Percentiles rank a stretch among this genome's conserved stretches.
Conservation (phyloP, 2,329 filamentous ascomycete species). For the Juglanconis juglandina region DNA sequence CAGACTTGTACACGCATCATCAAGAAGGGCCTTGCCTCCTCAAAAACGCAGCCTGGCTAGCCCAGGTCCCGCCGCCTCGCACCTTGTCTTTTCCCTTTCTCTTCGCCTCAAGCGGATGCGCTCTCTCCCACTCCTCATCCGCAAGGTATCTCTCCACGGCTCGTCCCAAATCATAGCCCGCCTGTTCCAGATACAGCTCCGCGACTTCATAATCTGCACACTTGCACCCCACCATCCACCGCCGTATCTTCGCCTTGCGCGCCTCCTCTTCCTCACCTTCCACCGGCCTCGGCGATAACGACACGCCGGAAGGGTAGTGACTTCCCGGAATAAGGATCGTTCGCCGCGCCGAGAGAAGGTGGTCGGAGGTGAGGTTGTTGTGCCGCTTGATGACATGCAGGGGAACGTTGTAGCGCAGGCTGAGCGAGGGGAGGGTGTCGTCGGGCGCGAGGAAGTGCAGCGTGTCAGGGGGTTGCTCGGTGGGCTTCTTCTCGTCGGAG, state of each 20-base stretch:
- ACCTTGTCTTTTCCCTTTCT: constrained; percentile 25
- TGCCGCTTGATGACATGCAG: constrained; percentile 56
- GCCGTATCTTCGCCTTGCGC: constrained; percentile 65
- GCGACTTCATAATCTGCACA: constrained; percentile 74
- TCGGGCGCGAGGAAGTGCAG: constrained; percentile 74
- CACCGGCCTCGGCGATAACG: constrained; percentile 64
- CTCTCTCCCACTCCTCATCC: constrained; percentile 73
- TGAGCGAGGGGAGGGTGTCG: constrained; percentile 66
- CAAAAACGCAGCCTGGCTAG: constrained; percentile 16
- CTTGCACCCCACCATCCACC: constrained; percentile 78
- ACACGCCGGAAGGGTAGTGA: constrained; percentile 44
- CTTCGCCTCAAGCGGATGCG: constrained; percentile 54
- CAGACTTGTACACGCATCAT: not conserved
- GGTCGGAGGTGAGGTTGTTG: constrained; percentile 70
- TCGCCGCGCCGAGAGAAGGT: constrained; percentile 65
- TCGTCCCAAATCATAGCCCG: constrained; percentile 60
- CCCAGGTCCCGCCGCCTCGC: constrained; percentile 12
- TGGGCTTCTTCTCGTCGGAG: not conserved
- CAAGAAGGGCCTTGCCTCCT: constrained; percentile 9
- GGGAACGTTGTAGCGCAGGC: constrained; percentile 69
- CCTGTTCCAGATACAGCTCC: constrained; percentile 69
- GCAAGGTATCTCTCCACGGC: constrained; percentile 64
- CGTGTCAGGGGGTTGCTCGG: constrained; percentile 54
- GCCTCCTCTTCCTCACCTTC: constrained; percentile 72
- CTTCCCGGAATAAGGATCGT: constrained; percentile 70